Evolutionary conservation across 805 yeast genomes (phyloP), one percentile per base, ranked within the genome.

Genomic region (Wickerhamiella domercqiae): DNA sequence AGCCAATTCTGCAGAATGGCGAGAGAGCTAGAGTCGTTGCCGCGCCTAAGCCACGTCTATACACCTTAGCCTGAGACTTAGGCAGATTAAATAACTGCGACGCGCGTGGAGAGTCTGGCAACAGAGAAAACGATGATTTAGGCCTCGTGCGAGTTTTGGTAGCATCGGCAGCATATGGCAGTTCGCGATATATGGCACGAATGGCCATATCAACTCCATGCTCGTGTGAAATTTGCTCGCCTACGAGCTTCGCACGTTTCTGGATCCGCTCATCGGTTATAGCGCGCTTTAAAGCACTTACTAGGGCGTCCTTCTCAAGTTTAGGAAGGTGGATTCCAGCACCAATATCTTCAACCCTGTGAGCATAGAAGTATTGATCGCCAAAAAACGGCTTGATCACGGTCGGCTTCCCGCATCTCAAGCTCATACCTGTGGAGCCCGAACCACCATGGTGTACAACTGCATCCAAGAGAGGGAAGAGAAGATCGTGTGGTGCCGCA

Each of bases 361-460:
- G 64, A 0, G 93, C 95, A 55, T 81, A 87, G 54, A 87, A 87
- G 53, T 81, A 86, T 57, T 87, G 97, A 57, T 87, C 97, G 0
- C 95, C 97, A 55, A 87, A 87, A 52, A 87, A 87, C 2, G 97
- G 97, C 55, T 86, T 87, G 48, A 87, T 73, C 24, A 87, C 68
- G 0, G 94, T 83, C 1, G 97, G 96, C 22, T 79, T 56, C 0
- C 97, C 97, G 11, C 80, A 78, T 43, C 86, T 64, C 38, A 87
- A 55, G 2, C 93, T 70, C 0, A 95, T 94, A 5, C 97, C 97
- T 0, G 96, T 87, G 0, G 96, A 82, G 1, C 97, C 97, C 0
- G 94, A 78, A 0, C 97, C 97, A 29, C 97, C 97, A 54, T 87
- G 97, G 54, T 87, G 97, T 3, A 87, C 95, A 0, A 94, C 94